A percentile compares a stretch with the other conserved stretches of the same genome.
Conservation (phyloP, 2,329 filamentous ascomycete species). For the Stromatinia cepivora region DNA sequence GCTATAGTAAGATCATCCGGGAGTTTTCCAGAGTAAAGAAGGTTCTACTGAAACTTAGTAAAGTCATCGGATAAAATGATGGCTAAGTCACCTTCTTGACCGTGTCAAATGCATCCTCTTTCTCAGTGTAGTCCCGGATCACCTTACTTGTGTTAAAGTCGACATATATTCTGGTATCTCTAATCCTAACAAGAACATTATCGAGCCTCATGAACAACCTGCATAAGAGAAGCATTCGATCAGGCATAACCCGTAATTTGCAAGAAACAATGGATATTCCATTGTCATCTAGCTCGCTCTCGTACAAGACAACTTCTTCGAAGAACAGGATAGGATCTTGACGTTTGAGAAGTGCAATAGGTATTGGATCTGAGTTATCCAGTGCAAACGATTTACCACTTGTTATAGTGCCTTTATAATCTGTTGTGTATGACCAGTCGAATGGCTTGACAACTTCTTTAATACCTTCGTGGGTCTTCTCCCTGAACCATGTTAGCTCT, state of each 20-base stretch:
- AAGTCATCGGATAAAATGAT: not conserved
- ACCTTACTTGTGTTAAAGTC: conserved; percentile 81
- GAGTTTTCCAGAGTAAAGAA: conserved; percentile 51
- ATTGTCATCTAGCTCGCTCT: conserved; percentile 97
- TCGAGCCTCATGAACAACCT: conserved; percentile 93
- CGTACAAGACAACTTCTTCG: conserved; percentile 93
- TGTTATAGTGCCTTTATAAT: conserved; percentile 72
- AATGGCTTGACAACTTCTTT: conserved; percentile 94
- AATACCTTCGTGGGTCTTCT: conserved; percentile 80
- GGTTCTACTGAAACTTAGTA: conserved; percentile 44
- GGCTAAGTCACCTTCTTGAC: conserved; percentile 63
- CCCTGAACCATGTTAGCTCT: conserved; percentile 51
- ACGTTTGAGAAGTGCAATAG: conserved; percentile 80
- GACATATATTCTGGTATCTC: conserved; percentile 89
- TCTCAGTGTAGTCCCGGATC: conserved; percentile 85
- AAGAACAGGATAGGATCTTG: conserved; percentile 96
- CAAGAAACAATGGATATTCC: conserved; percentile 87
- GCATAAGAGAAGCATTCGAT: conserved; percentile 78
- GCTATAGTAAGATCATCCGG: conserved; percentile 75
- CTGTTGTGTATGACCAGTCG: conserved; percentile 96
- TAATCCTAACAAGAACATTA: conserved; percentile 80
- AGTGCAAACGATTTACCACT: conserved; percentile 36
- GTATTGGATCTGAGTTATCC: conserved; percentile 55
- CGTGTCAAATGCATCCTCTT: conserved; percentile 77
- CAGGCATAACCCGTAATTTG: conserved; percentile 91